Evolutionary conservation across 345 rosid genomes (phyloP).

Genomic region (Salix purpurea): DNA sequence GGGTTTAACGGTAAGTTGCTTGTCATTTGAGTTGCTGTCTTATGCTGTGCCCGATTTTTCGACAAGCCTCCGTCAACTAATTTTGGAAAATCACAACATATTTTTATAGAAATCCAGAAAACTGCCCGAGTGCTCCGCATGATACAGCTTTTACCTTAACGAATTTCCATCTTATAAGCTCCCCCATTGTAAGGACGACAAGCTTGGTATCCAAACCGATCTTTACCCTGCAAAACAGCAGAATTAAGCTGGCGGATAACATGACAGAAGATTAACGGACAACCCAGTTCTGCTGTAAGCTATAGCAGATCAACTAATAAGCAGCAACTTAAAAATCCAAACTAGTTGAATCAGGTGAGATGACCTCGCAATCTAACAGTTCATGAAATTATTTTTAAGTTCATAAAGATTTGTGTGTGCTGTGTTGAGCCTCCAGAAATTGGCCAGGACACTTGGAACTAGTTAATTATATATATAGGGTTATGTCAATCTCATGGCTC

Average conservation of each 20-base stretch:
- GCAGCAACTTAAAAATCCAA: neutral
- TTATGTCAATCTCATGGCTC: too few relatives aligned
- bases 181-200: slow-evolving; percentile 54
- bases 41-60: too few relatives aligned
- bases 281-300: neutral
- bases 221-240: slow-evolving; percentile 60
- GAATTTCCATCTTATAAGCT: slow-evolving; percentile 60
- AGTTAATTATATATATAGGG: too few relatives aligned
- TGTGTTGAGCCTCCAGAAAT: too few relatives aligned
- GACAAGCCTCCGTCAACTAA: too few relatives aligned
- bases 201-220: slow-evolving; percentile 78
- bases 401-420: neutral
- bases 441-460: too few relatives aligned
- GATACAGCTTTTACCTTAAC: slow-evolving; percentile 30
- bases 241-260: neutral
- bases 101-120: too few relatives aligned
- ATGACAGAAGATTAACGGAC: neutral
- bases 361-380: neutral
- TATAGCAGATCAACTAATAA: neutral
- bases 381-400: neutral
- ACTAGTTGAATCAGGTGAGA: neutral
- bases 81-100: too few relatives aligned
- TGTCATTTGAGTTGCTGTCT: too few relatives aligned
- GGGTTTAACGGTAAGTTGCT: too few relatives aligned
- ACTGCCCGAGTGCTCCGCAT: too few relatives aligned